These are phyloP conservation scores for Entomortierella chlamydospora DNA, from an alignment of 192 early-diverging fungal species.

Conservation along the genomic window DNA sequence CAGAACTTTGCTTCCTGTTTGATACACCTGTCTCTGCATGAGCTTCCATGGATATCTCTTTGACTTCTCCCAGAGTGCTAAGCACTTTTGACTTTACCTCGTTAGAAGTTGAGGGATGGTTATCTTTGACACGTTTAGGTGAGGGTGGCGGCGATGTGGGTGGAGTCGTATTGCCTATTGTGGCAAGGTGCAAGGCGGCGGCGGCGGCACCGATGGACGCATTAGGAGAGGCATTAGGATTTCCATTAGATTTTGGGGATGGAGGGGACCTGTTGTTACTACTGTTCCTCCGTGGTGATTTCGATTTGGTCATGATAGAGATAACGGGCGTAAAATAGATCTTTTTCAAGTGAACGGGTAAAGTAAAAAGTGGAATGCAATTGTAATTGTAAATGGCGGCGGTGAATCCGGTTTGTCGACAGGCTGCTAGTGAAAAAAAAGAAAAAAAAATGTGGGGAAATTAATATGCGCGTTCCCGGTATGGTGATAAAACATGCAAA, in stretches of 20 bases:
- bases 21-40: background rate
- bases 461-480: too few relatives aligned
- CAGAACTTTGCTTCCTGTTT: background rate
- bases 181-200: constrained; percentile 19
- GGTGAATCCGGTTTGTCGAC: too few relatives aligned
- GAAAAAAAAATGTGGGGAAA: background rate
- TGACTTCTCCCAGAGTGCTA: background rate
- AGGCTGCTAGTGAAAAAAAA: background rate
- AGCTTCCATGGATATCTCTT: constrained; percentile 8
- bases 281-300: constrained; percentile 20
- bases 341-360: constrained; percentile 1
- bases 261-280: background rate
- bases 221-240: background rate
- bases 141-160: constrained; percentile 3
- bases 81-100: constrained; percentile 13
- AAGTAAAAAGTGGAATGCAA: background rate
- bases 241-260: background rate
- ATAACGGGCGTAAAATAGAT: background rate
- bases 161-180: background rate
- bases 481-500: too few relatives aligned
- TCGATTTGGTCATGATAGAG: constrained; percentile 44
- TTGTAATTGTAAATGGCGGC: too few relatives aligned
- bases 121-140: background rate
- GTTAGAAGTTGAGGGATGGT: background rate
- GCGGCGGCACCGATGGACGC: constrained; percentile 1